Conservation (phyloP, 345 rosid genomes). For the Lepidium sativum region DNA sequence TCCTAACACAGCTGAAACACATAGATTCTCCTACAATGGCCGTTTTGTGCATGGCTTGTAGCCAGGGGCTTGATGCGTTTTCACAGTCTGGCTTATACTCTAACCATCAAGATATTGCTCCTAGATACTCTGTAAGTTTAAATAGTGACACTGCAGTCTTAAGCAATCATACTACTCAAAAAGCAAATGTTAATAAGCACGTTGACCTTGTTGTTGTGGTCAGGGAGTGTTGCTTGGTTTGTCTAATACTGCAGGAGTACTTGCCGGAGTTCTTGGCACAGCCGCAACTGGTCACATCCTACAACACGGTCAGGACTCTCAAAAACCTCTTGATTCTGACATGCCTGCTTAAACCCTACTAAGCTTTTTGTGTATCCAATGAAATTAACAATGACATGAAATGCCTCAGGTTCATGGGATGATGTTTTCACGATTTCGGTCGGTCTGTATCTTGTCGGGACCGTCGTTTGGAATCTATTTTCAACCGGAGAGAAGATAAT, state of each 20-base stretch:
- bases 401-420: conserved; percentile 81
- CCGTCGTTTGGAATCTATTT: conserved; percentile 77
- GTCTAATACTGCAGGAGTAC: conserved; percentile 90
- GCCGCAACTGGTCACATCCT: conserved; percentile 90
- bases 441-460: conserved; percentile 78
- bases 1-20: conserved; percentile 89
- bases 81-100: conserved; percentile 93
- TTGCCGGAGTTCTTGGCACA: conserved; percentile 94
- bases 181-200: background rate
- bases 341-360: background rate
- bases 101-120: conserved; percentile 95
- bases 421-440: conserved; percentile 86
- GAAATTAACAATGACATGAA: background rate
- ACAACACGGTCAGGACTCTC: conserved; percentile 57
- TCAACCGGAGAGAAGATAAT: conserved; percentile 86
- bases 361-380: background rate
- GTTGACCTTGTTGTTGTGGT: background rate
- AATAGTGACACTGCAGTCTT: background rate
- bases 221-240: conserved; percentile 92
- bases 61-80: conserved; percentile 97
- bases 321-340: background rate
- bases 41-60: conserved; percentile 53
- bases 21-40: conserved; percentile 77
- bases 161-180: background rate
- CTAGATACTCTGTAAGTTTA: conserved; percentile 81